Evolutionary conservation across 768 basidiomycete species (phyloP).

Genomic region (Tricholoma flavovirens): DNA sequence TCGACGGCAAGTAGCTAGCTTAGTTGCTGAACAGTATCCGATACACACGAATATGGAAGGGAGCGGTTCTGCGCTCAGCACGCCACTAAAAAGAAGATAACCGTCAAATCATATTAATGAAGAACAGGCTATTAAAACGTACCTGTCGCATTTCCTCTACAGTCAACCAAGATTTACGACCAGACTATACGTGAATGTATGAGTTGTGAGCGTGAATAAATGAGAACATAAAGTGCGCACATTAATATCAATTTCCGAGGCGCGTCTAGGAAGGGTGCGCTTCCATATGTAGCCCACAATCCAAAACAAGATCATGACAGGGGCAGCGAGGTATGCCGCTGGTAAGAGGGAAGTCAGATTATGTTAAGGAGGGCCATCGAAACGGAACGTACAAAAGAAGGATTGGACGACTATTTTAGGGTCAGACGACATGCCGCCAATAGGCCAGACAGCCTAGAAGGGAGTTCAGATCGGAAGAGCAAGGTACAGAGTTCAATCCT

Average conservation of each 20-base stretch:
- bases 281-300: conserved; percentile 35
- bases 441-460: conserved; percentile 33
- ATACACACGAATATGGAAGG: conserved; percentile 30
- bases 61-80: conserved; percentile 33
- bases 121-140: conserved; percentile 3
- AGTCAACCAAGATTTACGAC: conserved; percentile 42
- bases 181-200: conserved; percentile 21
- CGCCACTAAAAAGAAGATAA: conserved; percentile 24
- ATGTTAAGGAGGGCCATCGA: background rate
- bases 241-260: conserved; percentile 37
- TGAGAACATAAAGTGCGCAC: conserved; percentile 13
- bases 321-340: conserved; percentile 36
- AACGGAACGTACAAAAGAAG: conserved; percentile 33
- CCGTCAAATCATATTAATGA: background rate
- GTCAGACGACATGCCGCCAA: conserved; percentile 28
- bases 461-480: background rate
- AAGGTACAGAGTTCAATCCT: background rate
- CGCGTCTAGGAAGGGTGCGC: conserved; percentile 30
- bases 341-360: background rate
- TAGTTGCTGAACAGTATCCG: conserved; percentile 38
- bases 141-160: conserved; percentile 39
- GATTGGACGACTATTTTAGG: conserved; percentile 23
- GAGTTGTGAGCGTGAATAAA: background rate
- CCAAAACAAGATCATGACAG: conserved; percentile 36
- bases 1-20: background rate